phyloP scores from a whole-genome alignment of 148 eudicot genomes.

The Arbutus unedo region DNA sequence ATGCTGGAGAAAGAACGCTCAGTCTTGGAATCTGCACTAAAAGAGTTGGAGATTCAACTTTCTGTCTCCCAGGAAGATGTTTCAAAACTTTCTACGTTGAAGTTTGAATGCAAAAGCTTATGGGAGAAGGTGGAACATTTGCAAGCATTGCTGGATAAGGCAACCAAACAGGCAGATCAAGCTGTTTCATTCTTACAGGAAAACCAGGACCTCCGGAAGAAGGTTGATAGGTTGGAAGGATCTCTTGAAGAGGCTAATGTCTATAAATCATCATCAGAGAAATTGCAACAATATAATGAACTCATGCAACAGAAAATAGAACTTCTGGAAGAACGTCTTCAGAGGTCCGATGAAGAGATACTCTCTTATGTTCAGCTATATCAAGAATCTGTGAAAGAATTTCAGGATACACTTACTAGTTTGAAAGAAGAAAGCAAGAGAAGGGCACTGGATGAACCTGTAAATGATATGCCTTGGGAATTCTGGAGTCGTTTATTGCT shows the following conservation, averaged over 20 bases:
- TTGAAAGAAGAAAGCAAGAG: conserved; percentile 67
- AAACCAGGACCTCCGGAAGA: conserved; percentile 77
- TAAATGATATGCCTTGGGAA: conserved; percentile 73
- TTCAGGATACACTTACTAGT: conserved; percentile 67
- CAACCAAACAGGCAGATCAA: conserved; percentile 84
- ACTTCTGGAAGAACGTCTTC: conserved; percentile 78
- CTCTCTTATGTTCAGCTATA: conserved; percentile 68
- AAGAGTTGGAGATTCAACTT: conserved; percentile 65
- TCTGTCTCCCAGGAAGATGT: conserved; percentile 64
- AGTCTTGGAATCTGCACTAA: conserved; percentile 51
- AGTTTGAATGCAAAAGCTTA: conserved; percentile 59
- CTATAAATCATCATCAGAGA: conserved; percentile 67
- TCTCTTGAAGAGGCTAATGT: conserved; percentile 65
- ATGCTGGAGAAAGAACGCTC: conserved; percentile 59
- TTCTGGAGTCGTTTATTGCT: conserved; percentile 88
- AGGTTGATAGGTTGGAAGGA: conserved; percentile 77
- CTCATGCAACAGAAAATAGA: conserved; percentile 77
- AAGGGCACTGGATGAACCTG: conserved; percentile 51
- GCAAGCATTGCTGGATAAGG: conserved; percentile 64
- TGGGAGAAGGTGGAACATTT: conserved; percentile 67
- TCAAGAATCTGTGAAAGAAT: conserved; percentile 86
- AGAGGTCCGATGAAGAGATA: conserved; percentile 82
- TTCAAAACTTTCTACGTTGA: conserved; percentile 49
- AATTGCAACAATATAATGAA: conserved; percentile 66
- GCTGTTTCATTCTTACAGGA: conserved; percentile 70